Evolutionary conservation across 2,329 filamentous ascomycete genomes (phyloP).

Genomic region (Metarhizium album): DNA sequence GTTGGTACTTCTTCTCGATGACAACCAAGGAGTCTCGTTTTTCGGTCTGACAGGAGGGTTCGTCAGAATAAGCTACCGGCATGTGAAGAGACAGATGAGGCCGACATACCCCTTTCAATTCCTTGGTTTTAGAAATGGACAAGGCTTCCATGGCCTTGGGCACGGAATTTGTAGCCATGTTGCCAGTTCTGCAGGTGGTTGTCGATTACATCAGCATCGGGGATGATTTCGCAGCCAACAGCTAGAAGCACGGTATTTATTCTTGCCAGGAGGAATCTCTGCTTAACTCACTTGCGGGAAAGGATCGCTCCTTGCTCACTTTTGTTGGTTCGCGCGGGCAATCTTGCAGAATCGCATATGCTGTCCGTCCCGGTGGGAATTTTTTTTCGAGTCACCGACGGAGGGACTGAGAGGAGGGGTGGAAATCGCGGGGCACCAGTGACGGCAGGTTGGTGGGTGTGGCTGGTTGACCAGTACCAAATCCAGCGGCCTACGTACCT

Average conservation of each 20-base stretch:
- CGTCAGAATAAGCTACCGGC: neutral
- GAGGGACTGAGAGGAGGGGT: slow-evolving; percentile 20
- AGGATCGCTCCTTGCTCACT: slow-evolving; percentile 6
- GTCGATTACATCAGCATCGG: neutral
- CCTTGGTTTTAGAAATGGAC: slow-evolving; percentile 47
- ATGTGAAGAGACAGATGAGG: neutral
- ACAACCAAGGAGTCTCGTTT: slow-evolving; percentile 75
- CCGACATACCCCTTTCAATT: slow-evolving; percentile 43
- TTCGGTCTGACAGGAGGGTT: slow-evolving; percentile 49
- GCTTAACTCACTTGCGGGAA: slow-evolving; percentile 6
- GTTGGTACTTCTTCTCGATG: slow-evolving; percentile 86
- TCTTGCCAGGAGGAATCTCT: neutral
- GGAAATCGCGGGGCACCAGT: slow-evolving; percentile 24
- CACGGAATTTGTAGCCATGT: slow-evolving; percentile 32
- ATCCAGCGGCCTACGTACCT: neutral
- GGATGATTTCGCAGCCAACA: neutral
- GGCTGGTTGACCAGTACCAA: slow-evolving; percentile 6
- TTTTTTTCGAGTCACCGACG: slow-evolving; percentile 21
- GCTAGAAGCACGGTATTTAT: neutral
- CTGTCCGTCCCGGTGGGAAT: neutral
- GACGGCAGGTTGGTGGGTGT: slow-evolving; percentile 7
- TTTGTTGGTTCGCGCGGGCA: slow-evolving; percentile 9
- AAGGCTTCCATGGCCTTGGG: slow-evolving; percentile 40
- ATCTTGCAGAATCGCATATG: slow-evolving; percentile 5
- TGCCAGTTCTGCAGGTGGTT: slow-evolving; percentile 5